phyloP scores from a whole-genome alignment of 1,284 basidiomycete species.

The Malassezia globosa region DNA sequence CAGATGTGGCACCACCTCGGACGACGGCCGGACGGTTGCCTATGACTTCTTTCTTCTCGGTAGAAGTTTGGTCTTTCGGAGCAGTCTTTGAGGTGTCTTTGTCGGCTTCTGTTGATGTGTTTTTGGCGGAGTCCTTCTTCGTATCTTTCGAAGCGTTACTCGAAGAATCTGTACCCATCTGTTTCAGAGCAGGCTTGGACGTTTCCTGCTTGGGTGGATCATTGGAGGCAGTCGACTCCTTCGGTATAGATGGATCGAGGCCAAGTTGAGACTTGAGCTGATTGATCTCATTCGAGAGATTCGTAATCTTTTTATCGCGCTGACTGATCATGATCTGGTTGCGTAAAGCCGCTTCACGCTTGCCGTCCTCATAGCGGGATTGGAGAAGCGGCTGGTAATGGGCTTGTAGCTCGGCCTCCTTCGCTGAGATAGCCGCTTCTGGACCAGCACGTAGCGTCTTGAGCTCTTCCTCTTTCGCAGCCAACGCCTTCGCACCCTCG shows the following conservation, averaged over 20 bases:
- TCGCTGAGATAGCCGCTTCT: conserved; percentile 29
- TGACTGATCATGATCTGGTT: conserved; percentile 43
- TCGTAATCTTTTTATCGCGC: conserved; percentile 41
- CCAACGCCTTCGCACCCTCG: neutral
- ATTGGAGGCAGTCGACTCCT: neutral
- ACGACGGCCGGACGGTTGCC: conserved; percentile 16
- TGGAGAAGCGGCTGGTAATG: conserved; percentile 33
- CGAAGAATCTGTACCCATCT: too few species aligned
- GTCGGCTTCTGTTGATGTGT: neutral
- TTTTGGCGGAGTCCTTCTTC: neutral
- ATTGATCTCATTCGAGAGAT: conserved; percentile 36
- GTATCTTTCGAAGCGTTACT: neutral
- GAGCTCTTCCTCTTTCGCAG: neutral
- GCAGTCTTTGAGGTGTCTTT: neutral
- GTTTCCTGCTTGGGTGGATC: neutral
- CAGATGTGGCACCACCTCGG: conserved; percentile 5
- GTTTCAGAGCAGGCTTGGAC: neutral
- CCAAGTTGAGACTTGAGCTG: conserved; percentile 31
- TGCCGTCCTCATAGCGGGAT: conserved; percentile 41
- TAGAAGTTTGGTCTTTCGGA: neutral
- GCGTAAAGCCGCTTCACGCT: conserved; percentile 42
- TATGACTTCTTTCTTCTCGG: too few species aligned
- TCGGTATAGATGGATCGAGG: neutral
- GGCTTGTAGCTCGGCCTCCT: conserved; percentile 32
- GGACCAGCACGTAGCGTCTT: conserved; percentile 19